Evolutionary conservation across 179 eudicot species (phyloP), one percentile per base, ranked within the genome.

Genomic region (Sideroxylon spinosum): DNA sequence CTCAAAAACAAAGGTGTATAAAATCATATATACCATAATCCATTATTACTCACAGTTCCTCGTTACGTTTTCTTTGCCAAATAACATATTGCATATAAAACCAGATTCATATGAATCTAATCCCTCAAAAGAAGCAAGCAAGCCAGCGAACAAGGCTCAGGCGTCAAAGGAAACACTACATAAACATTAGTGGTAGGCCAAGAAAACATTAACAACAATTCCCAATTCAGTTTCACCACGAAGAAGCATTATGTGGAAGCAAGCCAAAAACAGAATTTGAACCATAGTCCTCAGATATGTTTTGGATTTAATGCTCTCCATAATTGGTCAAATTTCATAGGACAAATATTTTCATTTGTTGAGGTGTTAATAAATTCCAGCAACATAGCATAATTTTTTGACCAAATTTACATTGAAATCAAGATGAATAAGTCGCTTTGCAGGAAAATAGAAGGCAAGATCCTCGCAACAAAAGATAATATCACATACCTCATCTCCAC

Each of bases 401-500:
- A 7, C 23, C 52, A 19, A 37, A 16, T 4, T 12, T 8, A 17
- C 13, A n/a, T 19, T 13, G 13, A 17, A 37, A 68, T 37, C 25
- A 14, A 68, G 48, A 37, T 68, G 23, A 73, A 26, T n/a, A 10
- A 49, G 19, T 49, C 10, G 28, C 20, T 48, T 48, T 46, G 78
- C 68, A 78, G 67, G 74, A 76, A 16, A 9, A 53, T 63, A 1
- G 76, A 78, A 66, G 72, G 80, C 67, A 53, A 68, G 25, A 23
- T 67, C 75, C 74, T 9, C 37, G 64, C 9, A 57, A 9, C 52
- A 61, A 61, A 60, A 62, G 29, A 49, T 11, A 16, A 75, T 76
- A 72, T 50, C 49, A 50, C 87, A 78, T 96, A 96, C 98, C 97
- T 88, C 79, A 90, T 72, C 82, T 87, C 86, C 75, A 86, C 49